Evolutionary conservation across 1,284 basidiomycete species (phyloP).

Genomic region (Golubevia sp.): DNA sequence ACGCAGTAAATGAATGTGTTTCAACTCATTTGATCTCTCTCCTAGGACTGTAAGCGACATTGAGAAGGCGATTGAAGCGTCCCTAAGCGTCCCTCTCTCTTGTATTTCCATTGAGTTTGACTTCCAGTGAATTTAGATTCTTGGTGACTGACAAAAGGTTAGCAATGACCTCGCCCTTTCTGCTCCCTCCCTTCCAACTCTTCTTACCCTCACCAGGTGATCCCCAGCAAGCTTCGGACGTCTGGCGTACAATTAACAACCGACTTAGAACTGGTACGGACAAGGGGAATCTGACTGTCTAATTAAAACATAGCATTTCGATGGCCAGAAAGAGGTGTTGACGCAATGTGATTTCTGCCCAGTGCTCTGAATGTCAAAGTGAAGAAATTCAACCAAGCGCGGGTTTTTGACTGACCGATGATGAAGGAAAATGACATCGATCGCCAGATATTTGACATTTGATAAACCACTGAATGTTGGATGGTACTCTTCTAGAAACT

Average conservation of each 20-base stretch:
- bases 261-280: constrained; percentile 71
- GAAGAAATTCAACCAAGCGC: constrained; percentile 70
- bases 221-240: constrained; percentile 66
- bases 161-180: no score
- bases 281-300: constrained; percentile 72
- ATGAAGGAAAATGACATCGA: not conserved
- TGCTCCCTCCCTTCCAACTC: no score
- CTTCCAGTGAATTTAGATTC: no score
- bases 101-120: no score
- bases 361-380: constrained; percentile 72
- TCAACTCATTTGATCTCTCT: no score
- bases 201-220: constrained; percentile 64
- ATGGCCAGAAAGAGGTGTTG: constrained; percentile 70
- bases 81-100: no score
- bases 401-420: constrained; percentile 50
- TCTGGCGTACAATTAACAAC: constrained; percentile 67
- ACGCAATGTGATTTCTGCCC: constrained; percentile 72
- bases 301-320: constrained; percentile 72
- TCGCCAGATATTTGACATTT: not conserved
- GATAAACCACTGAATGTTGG: not conserved
- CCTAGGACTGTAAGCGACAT: no score
- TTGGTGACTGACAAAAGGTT: no score
- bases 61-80: no score
- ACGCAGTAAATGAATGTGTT: no score
- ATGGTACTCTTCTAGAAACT: not conserved